Evolutionary conservation across 257 asterid genomes (phyloP).

Genomic region (Gentiana macrophylla): DNA sequence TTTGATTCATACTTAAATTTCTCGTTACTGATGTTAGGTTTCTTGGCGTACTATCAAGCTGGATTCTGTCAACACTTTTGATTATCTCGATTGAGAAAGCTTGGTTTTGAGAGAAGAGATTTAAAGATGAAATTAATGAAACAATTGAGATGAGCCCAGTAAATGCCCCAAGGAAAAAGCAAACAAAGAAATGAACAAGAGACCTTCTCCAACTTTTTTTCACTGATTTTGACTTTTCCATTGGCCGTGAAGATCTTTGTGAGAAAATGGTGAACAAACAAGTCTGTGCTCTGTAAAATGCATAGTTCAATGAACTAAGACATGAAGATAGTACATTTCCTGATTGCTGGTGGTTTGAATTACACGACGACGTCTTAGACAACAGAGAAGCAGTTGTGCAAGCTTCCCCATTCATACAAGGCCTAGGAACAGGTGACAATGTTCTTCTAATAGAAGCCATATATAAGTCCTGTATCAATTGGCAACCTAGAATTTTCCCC

Average conservation of each 20-base stretch:
- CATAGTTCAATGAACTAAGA: slow-evolving; percentile 39
- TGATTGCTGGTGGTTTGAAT: slow-evolving; percentile 29
- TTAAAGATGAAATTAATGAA: slow-evolving; percentile 26
- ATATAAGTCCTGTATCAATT: slow-evolving; percentile 2
- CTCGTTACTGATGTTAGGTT: slow-evolving; percentile 17
- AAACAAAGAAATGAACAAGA: slow-evolving; percentile 40
- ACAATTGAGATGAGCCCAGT: slow-evolving; percentile 51
- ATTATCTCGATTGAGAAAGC: slow-evolving; percentile 31
- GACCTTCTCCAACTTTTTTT: slow-evolving; percentile 56
- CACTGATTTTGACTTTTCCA: slow-evolving; percentile 47
- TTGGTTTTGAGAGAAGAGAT: slow-evolving; percentile 26
- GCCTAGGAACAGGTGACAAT: slow-evolving; percentile 51
- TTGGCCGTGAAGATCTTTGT: slow-evolving; percentile 36
- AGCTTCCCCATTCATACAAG: slow-evolving; percentile 49
- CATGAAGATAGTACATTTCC: slow-evolving; percentile 25
- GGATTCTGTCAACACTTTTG: slow-evolving; percentile 18
- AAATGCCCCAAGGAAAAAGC: slow-evolving; percentile 48
- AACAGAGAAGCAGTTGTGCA: slow-evolving; percentile 48
- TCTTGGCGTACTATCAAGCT: slow-evolving; percentile 9
- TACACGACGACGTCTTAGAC: slow-evolving; percentile 49
- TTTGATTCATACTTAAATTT: slow-evolving; percentile 14
- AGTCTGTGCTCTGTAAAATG: slow-evolving; percentile 32
- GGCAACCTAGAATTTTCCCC: neutral
- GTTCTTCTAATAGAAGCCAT: slow-evolving; percentile 79
- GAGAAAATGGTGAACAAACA: slow-evolving; percentile 40